Evolutionary conservation across 2,329 filamentous ascomycete species (phyloP).

Genomic region (Ophiostoma angusticollis): DNA sequence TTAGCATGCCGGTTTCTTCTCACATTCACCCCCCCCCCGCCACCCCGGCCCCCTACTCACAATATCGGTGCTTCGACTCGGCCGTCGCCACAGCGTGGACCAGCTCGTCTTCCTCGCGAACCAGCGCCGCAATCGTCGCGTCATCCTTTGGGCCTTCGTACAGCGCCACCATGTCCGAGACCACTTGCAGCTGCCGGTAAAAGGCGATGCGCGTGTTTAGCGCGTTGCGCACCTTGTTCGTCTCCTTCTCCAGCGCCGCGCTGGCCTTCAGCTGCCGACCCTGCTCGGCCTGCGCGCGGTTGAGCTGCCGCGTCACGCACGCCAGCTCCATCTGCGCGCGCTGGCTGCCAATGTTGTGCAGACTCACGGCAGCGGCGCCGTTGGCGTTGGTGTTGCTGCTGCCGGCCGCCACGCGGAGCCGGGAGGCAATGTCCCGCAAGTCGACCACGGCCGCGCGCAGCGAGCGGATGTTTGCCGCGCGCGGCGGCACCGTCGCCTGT

Average conservation of each 20-base stretch:
- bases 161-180: slow-evolving; percentile 77
- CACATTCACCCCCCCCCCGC: too few relatives aligned
- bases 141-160: slow-evolving; percentile 54
- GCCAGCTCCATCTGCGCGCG: slow-evolving; percentile 49
- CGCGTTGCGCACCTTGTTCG: slow-evolving; percentile 59
- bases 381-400: slow-evolving; percentile 31
- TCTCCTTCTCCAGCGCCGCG: slow-evolving; percentile 48
- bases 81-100: slow-evolving; percentile 46
- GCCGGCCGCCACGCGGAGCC: slow-evolving; percentile 42
- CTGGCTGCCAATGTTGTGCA: slow-evolving; percentile 11
- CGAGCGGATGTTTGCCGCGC: slow-evolving; percentile 35
- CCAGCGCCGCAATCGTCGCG: slow-evolving; percentile 28
- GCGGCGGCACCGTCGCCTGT: slow-evolving; percentile 31
- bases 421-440: slow-evolving; percentile 47
- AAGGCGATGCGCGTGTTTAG: slow-evolving; percentile 84
- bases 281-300: slow-evolving; percentile 41
- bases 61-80: slow-evolving; percentile 64
- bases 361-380: neutral
- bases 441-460: slow-evolving; percentile 59
- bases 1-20: neutral
- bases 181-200: slow-evolving; percentile 76
- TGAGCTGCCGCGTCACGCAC: slow-evolving; percentile 52
- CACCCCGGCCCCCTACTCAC: too few relatives aligned
- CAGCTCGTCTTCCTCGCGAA: slow-evolving; percentile 36
- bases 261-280: slow-evolving; percentile 37